Evolutionary conservation across 768 basidiomycete genomes (phyloP), one percentile per base, ranked within the genome.

Genomic region (Gymnopilus junonius): DNA sequence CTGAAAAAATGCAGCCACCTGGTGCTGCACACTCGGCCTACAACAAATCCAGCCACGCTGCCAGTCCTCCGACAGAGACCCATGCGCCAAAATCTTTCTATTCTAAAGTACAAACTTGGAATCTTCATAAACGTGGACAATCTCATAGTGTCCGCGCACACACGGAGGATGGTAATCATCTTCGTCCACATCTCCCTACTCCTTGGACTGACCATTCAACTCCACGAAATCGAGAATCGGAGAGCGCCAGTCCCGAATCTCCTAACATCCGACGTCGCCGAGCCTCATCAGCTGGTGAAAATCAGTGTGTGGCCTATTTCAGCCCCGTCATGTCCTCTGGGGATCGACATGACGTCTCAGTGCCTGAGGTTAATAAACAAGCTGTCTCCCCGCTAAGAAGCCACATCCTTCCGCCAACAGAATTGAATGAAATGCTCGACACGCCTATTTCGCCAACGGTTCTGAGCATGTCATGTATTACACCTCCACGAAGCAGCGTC

Each of bases 1-100:
- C 92, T 1, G 86, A 86, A 69, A 88, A 85, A 71, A 63, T 89
- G 63, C 81, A 85, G 64, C 82, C 84, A 1, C 69, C 69, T 40
- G 63, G 64, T 17, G 23, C 59, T 7, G 23, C 60, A 45, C 11
- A 15, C 11, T n/a, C 65, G 3, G 8, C 15, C n/a, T n/a, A n/a
- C 53, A 35, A 32, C 37, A 48, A n/a, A 32, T 45, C 29, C 15
- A n/a, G 31, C 25, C 23, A 21, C 35, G 20, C 20, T 5, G 34
- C 29, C 29, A 42, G 23, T 23, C 32, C 64, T 23, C 32, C 64
- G 34, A 50, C 64, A 20, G 67, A 55, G 25, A 35, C 40, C 7
- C 59, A 58, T 27, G n/a, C 50, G 10, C 32, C 65, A 31, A 43
- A 54, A 17, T 65, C 69, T 42, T 63, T 46, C 31, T 55, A 62